phyloP scores from a whole-genome alignment of 1,284 basidiomycete genomes.

The Inonotus hispidus region DNA sequence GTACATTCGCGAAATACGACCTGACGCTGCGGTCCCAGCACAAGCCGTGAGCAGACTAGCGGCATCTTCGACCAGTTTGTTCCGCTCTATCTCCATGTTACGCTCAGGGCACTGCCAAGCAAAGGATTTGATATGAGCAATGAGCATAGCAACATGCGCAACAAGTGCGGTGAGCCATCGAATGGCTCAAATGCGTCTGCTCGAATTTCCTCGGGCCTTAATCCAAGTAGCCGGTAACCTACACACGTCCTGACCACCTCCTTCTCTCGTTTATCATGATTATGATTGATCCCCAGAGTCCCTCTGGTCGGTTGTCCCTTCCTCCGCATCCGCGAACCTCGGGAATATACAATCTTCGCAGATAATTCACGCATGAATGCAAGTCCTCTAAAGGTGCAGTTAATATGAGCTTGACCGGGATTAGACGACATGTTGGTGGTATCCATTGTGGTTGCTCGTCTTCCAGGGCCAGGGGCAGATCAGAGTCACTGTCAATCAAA shows the following conservation, averaged over 20 bases:
- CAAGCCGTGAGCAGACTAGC: constrained; percentile 40
- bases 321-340: constrained; percentile 30
- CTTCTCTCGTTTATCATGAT: background rate
- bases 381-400: constrained; percentile 22
- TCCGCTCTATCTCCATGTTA: constrained; percentile 19
- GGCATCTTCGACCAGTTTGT: constrained; percentile 45
- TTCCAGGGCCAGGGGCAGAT: background rate
- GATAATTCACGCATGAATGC: constrained; percentile 24
- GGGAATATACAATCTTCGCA: constrained; percentile 30
- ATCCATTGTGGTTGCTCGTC: too few relatives aligned
- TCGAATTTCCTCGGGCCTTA: constrained; percentile 23
- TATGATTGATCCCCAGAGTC: background rate
- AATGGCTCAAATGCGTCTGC: constrained; percentile 63
- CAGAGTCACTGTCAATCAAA: background rate
- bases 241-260: background rate
- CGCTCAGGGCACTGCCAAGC: constrained; percentile 19
- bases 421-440: constrained; percentile 25
- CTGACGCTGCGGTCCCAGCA: constrained; percentile 36
- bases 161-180: constrained; percentile 68
- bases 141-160: constrained; percentile 21
- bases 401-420: constrained; percentile 25
- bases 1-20: constrained; percentile 37
- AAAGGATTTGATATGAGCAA: background rate
- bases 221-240: constrained; percentile 12
- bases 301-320: background rate